Base-by-base conservation (phyloP, 768 basidiomycete genomes). In the Gelatoporia subvermispora region DNA sequence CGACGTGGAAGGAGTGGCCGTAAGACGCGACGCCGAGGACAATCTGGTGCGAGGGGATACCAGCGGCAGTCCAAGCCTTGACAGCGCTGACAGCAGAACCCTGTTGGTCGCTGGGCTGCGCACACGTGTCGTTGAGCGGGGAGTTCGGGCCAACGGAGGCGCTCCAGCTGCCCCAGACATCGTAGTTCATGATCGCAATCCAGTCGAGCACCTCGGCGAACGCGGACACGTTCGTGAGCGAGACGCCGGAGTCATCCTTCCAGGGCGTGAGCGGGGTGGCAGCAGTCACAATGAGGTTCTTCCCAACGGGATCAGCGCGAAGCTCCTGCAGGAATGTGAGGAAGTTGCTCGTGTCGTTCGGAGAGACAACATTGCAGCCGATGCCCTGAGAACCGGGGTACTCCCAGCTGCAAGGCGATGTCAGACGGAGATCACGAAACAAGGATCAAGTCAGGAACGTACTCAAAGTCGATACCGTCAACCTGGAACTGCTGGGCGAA, bases 1-100 rank as follows among this genome's bases (percentile, higher is more conserved):
- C 59, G 35, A 78, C 72, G 10, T 54, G 18, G 72, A 72, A 93
- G 18, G 88, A 81, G 67, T 91, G 91, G 0, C 89, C 90, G 66
- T 91, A 95, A 16, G 84, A 70, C 11, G 93, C 80, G 0, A 95
- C 82, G 45, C 93, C 94, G 7, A 97, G 79, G 23, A 92, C 79
- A 49, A 95, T 83, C 68, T 87, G 68, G 45, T 74, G 66, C 8
- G 73, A 67, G 16, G 92, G 86, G 67, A 97, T 83, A 10, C 88
- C 88, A 35, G 92, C 92, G 0, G 60, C 55, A 0, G 73, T 78
- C 94, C 93, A 96, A 2, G 79, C 76, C 8, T 70, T 62, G 38
- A 97, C 76, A 3, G 88, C 83, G 7, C 83, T 82, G 20, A 75
- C 72, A 9, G 88, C 93, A 43, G 91, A 94, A 3, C 92, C 91